Evolutionary conservation across 78 protist genomes (phyloP).

Genomic region (Cavenderia fasciculata): DNA sequence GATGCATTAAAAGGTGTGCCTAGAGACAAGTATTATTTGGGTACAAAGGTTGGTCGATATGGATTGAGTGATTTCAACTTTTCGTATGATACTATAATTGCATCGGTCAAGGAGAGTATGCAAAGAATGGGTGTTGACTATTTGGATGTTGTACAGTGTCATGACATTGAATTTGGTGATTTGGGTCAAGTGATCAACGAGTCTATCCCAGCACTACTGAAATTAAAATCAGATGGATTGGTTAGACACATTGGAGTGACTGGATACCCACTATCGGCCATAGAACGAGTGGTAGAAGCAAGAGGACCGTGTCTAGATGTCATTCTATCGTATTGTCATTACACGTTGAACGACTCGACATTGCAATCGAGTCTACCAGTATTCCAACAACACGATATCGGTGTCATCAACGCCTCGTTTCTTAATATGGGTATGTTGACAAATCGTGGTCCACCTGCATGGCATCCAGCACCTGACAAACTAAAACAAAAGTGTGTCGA

Average conservation of each 20-base stretch:
- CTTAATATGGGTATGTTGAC: slow-evolving; percentile 67
- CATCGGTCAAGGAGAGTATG: slow-evolving; percentile 14
- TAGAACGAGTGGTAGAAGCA: background rate
- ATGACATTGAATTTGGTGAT: slow-evolving; percentile 37
- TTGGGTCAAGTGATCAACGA: slow-evolving; percentile 15
- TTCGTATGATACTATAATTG: slow-evolving; percentile 10
- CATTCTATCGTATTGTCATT: slow-evolving; percentile 39
- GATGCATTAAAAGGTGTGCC: slow-evolving; percentile 21
- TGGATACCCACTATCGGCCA: slow-evolving; percentile 3
- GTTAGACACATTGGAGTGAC: slow-evolving; percentile 40
- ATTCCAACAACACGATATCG: slow-evolving; percentile 9
- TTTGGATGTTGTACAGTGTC: slow-evolving; percentile 18
- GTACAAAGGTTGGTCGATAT: slow-evolving; percentile 33
- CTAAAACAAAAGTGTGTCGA: background rate
- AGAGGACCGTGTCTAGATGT: background rate
- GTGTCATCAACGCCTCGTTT: slow-evolving; percentile 44
- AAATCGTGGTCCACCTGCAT: slow-evolving; percentile 43
- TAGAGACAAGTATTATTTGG: slow-evolving; percentile 36
- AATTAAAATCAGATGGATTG: slow-evolving; percentile 17
- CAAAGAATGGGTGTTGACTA: slow-evolving; percentile 1
- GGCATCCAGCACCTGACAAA: slow-evolving; percentile 52
- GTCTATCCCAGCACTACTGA: slow-evolving; percentile 19
- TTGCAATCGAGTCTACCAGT: background rate
- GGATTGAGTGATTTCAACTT: slow-evolving; percentile 3
- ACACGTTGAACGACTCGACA: slow-evolving; percentile 7